phyloP scores from a whole-genome alignment of 2,329 filamentous ascomycete species.

The Cyanodermella asteris region DNA sequence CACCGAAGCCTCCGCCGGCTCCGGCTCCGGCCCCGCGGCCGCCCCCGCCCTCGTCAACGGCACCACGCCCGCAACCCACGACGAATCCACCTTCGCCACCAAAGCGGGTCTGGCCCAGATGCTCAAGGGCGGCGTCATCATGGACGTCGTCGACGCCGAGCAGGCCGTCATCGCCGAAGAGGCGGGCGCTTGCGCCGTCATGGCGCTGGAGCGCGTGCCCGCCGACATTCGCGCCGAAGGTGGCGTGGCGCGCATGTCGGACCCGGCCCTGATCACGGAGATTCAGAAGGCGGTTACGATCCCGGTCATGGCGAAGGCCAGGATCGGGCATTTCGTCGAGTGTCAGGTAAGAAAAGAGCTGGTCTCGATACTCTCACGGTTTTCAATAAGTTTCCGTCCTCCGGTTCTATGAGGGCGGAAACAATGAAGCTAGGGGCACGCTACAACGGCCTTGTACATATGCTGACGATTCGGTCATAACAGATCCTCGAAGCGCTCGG shows the following conservation, averaged over 20 bases:
- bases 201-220: constrained; percentile 93
- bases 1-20: too few species aligned
- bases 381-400: too few species aligned
- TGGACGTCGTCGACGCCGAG: constrained; percentile 89
- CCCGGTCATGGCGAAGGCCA: constrained; percentile 96
- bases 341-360: too few species aligned
- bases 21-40: too few species aligned
- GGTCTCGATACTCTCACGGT: constrained; percentile 5
- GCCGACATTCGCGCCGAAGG: constrained; percentile 86
- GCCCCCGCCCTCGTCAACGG: constrained; percentile 15
- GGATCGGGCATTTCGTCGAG: constrained; percentile 95
- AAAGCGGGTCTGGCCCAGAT: constrained; percentile 93
- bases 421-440: neutral
- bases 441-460: constrained; percentile 3
- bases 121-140: constrained; percentile 98
- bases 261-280: constrained; percentile 81
- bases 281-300: constrained; percentile 92
- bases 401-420: constrained; percentile 2
- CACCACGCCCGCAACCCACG: constrained; percentile 15
- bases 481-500: constrained; percentile 85
- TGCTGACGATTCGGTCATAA: neutral
- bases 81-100: constrained; percentile 45
- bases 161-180: constrained; percentile 94
- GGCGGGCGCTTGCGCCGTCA: constrained; percentile 85
- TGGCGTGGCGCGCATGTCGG: constrained; percentile 91